phyloP scores from a whole-genome alignment of 495 filamentous ascomycete species.

The Jackrogersella minutella region DNA sequence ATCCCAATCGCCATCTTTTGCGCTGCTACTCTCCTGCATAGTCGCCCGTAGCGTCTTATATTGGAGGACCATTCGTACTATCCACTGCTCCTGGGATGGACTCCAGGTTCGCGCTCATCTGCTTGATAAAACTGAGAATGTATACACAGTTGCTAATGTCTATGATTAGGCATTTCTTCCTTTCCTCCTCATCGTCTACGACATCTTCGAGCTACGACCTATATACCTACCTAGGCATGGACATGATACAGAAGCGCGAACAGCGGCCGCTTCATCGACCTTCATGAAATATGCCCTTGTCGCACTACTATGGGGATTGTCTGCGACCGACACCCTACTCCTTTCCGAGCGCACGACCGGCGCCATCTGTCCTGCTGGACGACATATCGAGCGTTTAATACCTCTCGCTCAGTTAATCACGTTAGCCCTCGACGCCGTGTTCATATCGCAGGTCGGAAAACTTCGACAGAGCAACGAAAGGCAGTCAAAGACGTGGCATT shows the following conservation, averaged over 20 bases:
- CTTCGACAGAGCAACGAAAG: constrained; percentile 29
- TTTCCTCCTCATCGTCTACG: constrained; percentile 31
- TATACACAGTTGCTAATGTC: not conserved
- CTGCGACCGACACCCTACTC: constrained; percentile 34
- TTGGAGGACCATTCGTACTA: constrained; percentile 40
- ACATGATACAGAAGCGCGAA: constrained; percentile 12
- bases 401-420: constrained; percentile 39
- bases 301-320: constrained; percentile 39
- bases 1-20: constrained; percentile 19
- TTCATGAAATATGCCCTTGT: constrained; percentile 26
- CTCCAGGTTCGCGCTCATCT: constrained; percentile 36
- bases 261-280: constrained; percentile 3
- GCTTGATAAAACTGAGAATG: not conserved
- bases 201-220: constrained; percentile 24
- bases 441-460: constrained; percentile 32
- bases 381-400: constrained; percentile 33
- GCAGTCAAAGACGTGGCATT: constrained; percentile 20
- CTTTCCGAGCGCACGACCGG: constrained; percentile 35
- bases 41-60: constrained; percentile 35
- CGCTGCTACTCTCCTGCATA: constrained; percentile 31
- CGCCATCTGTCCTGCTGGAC: constrained; percentile 38
- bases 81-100: constrained; percentile 46
- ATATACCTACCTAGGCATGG: constrained; percentile 24
- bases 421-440: constrained; percentile 29
- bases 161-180: constrained; percentile 36